phyloP scores from a whole-genome alignment of 108 stramenopile species.

The Chaetoceros tenuissimus region DNA sequence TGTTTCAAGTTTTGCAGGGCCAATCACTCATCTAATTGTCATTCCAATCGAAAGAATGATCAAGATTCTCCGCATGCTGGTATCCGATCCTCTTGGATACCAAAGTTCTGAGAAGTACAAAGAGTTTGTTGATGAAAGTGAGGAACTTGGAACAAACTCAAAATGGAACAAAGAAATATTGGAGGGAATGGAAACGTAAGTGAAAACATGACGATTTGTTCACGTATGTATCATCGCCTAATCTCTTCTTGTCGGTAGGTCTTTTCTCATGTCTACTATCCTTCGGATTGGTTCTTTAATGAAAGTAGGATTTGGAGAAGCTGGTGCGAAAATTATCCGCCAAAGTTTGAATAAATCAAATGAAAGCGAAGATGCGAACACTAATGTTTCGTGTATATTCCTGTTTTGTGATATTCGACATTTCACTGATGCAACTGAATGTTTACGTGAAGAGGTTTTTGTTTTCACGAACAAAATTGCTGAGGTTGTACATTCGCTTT shows the following conservation, averaged over 20 bases:
- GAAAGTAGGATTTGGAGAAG: constrained; percentile 94
- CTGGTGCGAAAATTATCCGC: constrained; percentile 89
- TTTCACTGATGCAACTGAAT: constrained; percentile 93
- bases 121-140: constrained; percentile 46
- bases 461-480: constrained; percentile 92
- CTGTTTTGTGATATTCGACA: constrained; percentile 93
- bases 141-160: constrained; percentile 37
- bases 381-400: constrained; percentile 81
- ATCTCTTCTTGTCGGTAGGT: constrained; percentile 23
- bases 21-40: constrained; percentile 57
- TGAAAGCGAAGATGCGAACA: constrained; percentile 62
- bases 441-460: constrained; percentile 92
- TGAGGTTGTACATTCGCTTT: constrained; percentile 82
- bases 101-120: constrained; percentile 57
- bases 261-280: constrained; percentile 86
- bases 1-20: constrained; percentile 68
- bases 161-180: constrained; percentile 69
- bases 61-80: constrained; percentile 55
- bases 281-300: constrained; percentile 85
- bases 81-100: constrained; percentile 78
- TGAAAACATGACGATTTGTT: background rate
- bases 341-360: constrained; percentile 70
- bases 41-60: constrained; percentile 80
- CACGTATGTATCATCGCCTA: background rate
- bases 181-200: constrained; percentile 61